Base-by-base conservation (phyloP, 768 basidiomycete genomes). In the Dioszegia crocea region DNA sequence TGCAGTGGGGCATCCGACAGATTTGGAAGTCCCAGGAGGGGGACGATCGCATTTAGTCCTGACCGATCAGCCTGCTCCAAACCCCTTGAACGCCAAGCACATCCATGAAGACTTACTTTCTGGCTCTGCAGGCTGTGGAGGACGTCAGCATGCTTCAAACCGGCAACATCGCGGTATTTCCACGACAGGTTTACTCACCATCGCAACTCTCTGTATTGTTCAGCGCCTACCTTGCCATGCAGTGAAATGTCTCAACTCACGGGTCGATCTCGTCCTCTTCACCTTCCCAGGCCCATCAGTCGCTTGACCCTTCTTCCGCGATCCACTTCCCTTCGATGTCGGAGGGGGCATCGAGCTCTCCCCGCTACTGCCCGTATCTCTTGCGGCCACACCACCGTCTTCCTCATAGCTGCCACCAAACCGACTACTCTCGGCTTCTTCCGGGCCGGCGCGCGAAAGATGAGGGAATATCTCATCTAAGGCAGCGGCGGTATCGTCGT, bases 11-110 rank as follows among this genome's bases (percentile, higher is more conserved):
- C 44, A 8, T 23, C 24, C 17, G 49, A 30, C 12, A 27, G 21
- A 4, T 23, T 4, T 58, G 1, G 54, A 19, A 10, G 46, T 57
- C 0, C 59, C 60, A 21, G 71, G 65, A 4, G 70, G 68, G 5
- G 62, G 68, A 11, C 70, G 59, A 53, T 71, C 66, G 56, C 73
- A 75, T 64, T 69, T 69, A 36, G 71, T 70, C 51, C 70, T 75
- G 51, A 4, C 9, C 41, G 9, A 29, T 44, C 54, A 46, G 44
- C 26, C 30, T 21, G 3, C 29, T 17, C 5, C 16, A 4, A 12
- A 11, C 26, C 36, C 21, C 17, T 14, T 11, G 8, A 16, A 41
- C 27, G 45, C 24, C 1, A 41, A 8, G 29, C n/a, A n/a, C n/a
- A n/a, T n/a, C n/a, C n/a, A n/a, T n/a, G n/a, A n/a, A 40, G 3